Percentiles rank a stretch among this genome's conserved stretches.
These are phyloP conservation scores for Yamadazyma spencermartinsiae DNA, from an alignment of 1,139 yeast genomes.

Conservation along the genomic window DNA sequence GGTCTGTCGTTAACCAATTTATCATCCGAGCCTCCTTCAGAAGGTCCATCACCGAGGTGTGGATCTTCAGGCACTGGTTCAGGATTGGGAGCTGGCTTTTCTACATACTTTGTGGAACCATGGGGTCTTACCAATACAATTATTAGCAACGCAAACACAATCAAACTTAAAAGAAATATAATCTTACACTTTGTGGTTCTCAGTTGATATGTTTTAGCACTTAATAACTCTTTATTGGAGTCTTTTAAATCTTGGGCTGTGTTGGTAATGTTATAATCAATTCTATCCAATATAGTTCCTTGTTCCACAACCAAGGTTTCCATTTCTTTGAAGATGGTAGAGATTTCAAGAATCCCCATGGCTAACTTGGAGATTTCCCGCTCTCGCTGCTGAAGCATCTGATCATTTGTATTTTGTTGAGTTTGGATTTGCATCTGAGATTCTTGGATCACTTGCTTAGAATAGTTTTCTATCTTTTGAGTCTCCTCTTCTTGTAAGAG, in stretches of 20 bases:
- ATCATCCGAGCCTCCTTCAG: not conserved
- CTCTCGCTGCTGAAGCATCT: slow-evolving; percentile 67
- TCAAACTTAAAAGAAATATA: slow-evolving; percentile 66
- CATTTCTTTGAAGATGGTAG: slow-evolving; percentile 90
- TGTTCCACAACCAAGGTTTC: slow-evolving; percentile 92
- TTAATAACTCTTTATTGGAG: slow-evolving; percentile 74
- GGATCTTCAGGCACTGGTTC: slow-evolving; percentile 3
- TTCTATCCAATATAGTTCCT: slow-evolving; percentile 89
- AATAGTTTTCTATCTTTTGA: slow-evolving; percentile 44
- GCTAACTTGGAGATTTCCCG: slow-evolving; percentile 88
- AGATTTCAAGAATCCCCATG: slow-evolving; percentile 89
- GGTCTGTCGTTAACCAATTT: not conserved
- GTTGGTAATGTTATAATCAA: slow-evolving; percentile 84
- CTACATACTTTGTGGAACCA: slow-evolving; percentile 24
- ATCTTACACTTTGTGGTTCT: slow-evolving; percentile 89
- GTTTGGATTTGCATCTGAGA: slow-evolving; percentile 46
- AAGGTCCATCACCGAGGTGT: not conserved
- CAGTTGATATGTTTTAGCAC: slow-evolving; percentile 81
- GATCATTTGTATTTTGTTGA: slow-evolving; percentile 21
- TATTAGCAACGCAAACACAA: slow-evolving; percentile 72
- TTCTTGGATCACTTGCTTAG: slow-evolving; percentile 42
- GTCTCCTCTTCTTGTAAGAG: slow-evolving; percentile 34
- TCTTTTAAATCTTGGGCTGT: slow-evolving; percentile 73
- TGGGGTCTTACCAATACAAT: slow-evolving; percentile 70
- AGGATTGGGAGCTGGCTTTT: slow-evolving; percentile 19